Conservation (phyloP, 1,139 yeast species). For the Tardiomyces digboiensis region DNA sequence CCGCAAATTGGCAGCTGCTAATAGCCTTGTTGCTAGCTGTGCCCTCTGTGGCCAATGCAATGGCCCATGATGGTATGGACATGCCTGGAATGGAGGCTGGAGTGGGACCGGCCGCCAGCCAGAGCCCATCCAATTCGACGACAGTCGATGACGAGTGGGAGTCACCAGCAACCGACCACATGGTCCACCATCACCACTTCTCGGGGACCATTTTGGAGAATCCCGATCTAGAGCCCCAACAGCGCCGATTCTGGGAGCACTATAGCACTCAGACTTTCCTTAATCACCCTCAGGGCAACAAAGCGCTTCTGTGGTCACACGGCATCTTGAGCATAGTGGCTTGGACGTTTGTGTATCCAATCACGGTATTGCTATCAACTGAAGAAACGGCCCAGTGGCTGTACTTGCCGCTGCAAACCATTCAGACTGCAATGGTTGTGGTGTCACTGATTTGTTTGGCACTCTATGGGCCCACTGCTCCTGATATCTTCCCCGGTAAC, state of each 20-base stretch:
- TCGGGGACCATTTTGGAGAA: constrained; percentile 65
- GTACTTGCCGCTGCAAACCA: constrained; percentile 47
- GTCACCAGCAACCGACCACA: not conserved
- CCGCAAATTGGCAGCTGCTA: too few species aligned
- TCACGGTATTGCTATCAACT: constrained; percentile 55
- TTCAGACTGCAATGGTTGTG: constrained; percentile 39
- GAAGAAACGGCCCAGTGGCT: constrained; percentile 39
- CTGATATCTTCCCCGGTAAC: constrained; percentile 66
- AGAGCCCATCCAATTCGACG: not conserved
- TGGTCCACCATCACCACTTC: constrained; percentile 31
- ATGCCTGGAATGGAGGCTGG: too few species aligned
- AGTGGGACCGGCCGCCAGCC: too few species aligned
- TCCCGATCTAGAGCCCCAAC: constrained; percentile 61
- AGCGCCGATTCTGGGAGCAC: constrained; percentile 64
- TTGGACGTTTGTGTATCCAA: constrained; percentile 57
- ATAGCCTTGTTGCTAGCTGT: too few species aligned
- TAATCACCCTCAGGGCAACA: constrained; percentile 38
- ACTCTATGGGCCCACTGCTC: constrained; percentile 51
- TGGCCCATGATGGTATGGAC: too few species aligned
- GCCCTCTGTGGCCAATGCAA: too few species aligned
- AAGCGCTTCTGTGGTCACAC: constrained; percentile 51
- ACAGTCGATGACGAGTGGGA: not conserved
- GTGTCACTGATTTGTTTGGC: constrained; percentile 50
- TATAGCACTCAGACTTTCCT: constrained; percentile 79
- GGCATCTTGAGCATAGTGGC: constrained; percentile 37